phyloP scores from a whole-genome alignment of 495 filamentous ascomycete genomes.

The Hypoxylon perforatum region DNA sequence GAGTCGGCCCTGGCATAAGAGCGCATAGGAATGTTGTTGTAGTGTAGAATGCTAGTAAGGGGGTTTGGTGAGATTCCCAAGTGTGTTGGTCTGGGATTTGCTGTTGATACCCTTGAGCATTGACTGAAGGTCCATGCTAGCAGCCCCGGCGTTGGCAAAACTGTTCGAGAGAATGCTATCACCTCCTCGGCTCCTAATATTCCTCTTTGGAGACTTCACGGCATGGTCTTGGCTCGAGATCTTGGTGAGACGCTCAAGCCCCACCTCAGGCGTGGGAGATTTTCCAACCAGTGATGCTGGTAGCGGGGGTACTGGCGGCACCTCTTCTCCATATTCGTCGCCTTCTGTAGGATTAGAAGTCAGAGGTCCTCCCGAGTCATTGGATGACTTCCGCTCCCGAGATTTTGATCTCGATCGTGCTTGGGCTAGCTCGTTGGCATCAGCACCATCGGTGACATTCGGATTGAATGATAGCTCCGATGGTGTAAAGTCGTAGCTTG shows the following conservation, averaged over 20 bases:
- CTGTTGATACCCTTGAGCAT: slow-evolving; percentile 61
- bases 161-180: slow-evolving; percentile 50
- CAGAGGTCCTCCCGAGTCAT: slow-evolving; percentile 56
- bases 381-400: slow-evolving; percentile 45
- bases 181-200: slow-evolving; percentile 52
- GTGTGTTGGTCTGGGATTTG: slow-evolving; percentile 51
- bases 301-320: slow-evolving; percentile 59
- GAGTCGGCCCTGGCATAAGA: background rate
- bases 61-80: slow-evolving; percentile 55
- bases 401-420: slow-evolving; percentile 49
- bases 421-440: slow-evolving; percentile 26
- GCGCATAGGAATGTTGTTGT: slow-evolving; percentile 31
- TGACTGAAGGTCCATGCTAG: slow-evolving; percentile 57
- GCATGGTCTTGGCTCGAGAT: slow-evolving; percentile 49
- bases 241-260: slow-evolving; percentile 24
- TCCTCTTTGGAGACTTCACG: slow-evolving; percentile 46
- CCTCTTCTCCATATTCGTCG: slow-evolving; percentile 39
- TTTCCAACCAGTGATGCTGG: slow-evolving; percentile 42
- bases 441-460: slow-evolving; percentile 36
- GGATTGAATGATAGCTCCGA: slow-evolving; percentile 65
- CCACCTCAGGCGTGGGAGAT: slow-evolving; percentile 33
- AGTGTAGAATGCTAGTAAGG: slow-evolving; percentile 52
- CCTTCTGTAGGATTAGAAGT: slow-evolving; percentile 55
- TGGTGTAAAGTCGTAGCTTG: slow-evolving; percentile 64
- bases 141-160: slow-evolving; percentile 43